These are phyloP conservation scores for Septoria linicola DNA, from an alignment of 2,329 filamentous ascomycete species.

Conservation along the genomic window DNA sequence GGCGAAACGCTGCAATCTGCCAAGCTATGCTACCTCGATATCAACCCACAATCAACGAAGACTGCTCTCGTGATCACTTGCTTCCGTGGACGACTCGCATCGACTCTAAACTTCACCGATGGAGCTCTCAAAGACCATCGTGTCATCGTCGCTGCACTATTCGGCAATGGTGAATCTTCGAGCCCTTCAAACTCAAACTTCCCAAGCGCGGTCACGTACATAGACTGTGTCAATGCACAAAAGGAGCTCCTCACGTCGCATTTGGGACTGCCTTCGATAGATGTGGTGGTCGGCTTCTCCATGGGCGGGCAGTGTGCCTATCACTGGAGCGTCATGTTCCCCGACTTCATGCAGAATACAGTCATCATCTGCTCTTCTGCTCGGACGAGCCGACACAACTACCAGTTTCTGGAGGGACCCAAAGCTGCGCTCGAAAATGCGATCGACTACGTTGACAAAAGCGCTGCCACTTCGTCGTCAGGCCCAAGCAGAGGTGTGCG, in stretches of 20 bases:
- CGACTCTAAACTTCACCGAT: constrained; percentile 51
- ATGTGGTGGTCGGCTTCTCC: constrained; percentile 55
- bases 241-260: constrained; percentile 43
- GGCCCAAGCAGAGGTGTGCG: constrained; percentile 33
- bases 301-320: constrained; percentile 58
- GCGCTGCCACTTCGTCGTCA: neutral
- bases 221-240: constrained; percentile 57
- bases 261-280: constrained; percentile 46
- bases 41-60: constrained; percentile 37
- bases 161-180: constrained; percentile 56
- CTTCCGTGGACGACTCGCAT: constrained; percentile 53
- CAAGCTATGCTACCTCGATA: constrained; percentile 45
- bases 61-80: constrained; percentile 54
- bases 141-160: constrained; percentile 53
- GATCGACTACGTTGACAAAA: constrained; percentile 35
- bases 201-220: too few relatives aligned
- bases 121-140: constrained; percentile 42
- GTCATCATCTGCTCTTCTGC: constrained; percentile 52
- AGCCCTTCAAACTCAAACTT: constrained; percentile 54
- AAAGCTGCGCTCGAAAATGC: constrained; percentile 49
- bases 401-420: constrained; percentile 56
- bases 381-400: constrained; percentile 53
- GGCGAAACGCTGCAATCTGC: constrained; percentile 5
- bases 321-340: constrained; percentile 46
- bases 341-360: constrained; percentile 46